A percentile compares a stretch with the other conserved stretches of the same genome.
Evolutionary conservation across 1,284 basidiomycete genomes (phyloP).

Genomic region (Hortiboletus rubellus): DNA sequence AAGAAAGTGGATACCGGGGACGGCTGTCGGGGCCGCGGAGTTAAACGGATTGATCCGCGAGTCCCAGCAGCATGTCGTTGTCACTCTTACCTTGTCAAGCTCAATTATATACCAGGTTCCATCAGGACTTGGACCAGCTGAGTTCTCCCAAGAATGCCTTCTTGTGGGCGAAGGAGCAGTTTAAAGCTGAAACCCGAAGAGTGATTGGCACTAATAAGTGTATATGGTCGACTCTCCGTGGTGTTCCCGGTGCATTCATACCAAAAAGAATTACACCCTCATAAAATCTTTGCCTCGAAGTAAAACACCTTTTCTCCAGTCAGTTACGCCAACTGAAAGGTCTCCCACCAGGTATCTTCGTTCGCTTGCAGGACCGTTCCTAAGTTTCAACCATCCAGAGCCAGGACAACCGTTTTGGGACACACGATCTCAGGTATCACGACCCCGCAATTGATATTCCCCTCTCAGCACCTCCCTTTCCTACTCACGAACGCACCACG

Average conservation of each 20-base stretch:
- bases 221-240: not conserved
- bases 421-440: not conserved
- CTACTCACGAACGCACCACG: not conserved
- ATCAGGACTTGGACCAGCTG: too few species aligned
- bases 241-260: not conserved
- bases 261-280: not conserved
- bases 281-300: not conserved
- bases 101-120: not conserved
- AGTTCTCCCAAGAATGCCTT: not conserved
- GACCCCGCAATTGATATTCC: not conserved
- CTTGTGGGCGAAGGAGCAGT: too few species aligned
- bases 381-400: too few species aligned
- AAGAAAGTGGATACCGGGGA: too few species aligned
- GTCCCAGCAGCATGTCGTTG: not conserved
- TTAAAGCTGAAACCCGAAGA: not conserved
- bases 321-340: not conserved
- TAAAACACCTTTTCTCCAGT: not conserved
- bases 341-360: not conserved
- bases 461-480: too few species aligned
- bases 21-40: not conserved
- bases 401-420: not conserved
- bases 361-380: too few species aligned
- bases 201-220: not conserved
- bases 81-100: not conserved
- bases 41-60: not conserved